A percentile compares a stretch with the other conserved stretches of the same genome.
Conservation (phyloP, 2,329 filamentous ascomycete genomes). For the Cytospora mali region DNA sequence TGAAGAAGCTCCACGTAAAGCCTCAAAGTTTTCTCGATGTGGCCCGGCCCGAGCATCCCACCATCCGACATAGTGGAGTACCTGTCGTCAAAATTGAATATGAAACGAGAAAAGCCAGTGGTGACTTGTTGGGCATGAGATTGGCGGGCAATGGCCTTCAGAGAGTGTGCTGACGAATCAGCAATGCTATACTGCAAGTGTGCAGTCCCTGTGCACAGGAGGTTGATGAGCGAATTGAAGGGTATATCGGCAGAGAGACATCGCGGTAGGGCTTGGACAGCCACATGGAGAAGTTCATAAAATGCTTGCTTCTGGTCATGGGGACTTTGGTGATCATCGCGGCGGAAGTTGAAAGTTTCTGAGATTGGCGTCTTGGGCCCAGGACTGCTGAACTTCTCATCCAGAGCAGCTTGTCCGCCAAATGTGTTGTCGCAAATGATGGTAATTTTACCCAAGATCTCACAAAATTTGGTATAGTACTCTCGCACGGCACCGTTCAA, state of each 20-base stretch:
- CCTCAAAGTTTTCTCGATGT: constrained; percentile 91
- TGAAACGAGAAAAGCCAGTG: constrained; percentile 94
- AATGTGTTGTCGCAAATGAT: constrained; percentile 97
- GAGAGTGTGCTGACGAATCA: constrained; percentile 83
- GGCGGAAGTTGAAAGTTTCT: constrained; percentile 90
- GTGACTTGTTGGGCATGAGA: constrained; percentile 93
- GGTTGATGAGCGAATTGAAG: constrained; percentile 90
- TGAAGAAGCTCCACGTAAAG: constrained; percentile 91
- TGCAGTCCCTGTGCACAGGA: constrained; percentile 93
- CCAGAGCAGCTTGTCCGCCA: constrained; percentile 89
- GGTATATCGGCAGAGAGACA: constrained; percentile 89
- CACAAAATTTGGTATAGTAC: constrained; percentile 89
- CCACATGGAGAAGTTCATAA: constrained; percentile 93
- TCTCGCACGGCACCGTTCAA: constrained; percentile 79
- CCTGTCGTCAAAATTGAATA: constrained; percentile 96
- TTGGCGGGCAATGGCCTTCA: constrained; percentile 94
- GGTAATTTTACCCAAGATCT: constrained; percentile 93
- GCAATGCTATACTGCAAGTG: constrained; percentile 94
- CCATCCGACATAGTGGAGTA: constrained; percentile 98
- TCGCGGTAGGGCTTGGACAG: constrained; percentile 92
- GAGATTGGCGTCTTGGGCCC: constrained; percentile 93
- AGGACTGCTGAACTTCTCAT: constrained; percentile 88
- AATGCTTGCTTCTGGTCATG: constrained; percentile 90
- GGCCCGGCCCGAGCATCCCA: constrained; percentile 88
- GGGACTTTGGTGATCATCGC: constrained; percentile 73